Percentiles rank a stretch among this genome's conserved stretches.
These are phyloP conservation scores for Clonostachys rosea DNA, from an alignment of 2,329 filamentous ascomycete genomes.

Conservation along the genomic window DNA sequence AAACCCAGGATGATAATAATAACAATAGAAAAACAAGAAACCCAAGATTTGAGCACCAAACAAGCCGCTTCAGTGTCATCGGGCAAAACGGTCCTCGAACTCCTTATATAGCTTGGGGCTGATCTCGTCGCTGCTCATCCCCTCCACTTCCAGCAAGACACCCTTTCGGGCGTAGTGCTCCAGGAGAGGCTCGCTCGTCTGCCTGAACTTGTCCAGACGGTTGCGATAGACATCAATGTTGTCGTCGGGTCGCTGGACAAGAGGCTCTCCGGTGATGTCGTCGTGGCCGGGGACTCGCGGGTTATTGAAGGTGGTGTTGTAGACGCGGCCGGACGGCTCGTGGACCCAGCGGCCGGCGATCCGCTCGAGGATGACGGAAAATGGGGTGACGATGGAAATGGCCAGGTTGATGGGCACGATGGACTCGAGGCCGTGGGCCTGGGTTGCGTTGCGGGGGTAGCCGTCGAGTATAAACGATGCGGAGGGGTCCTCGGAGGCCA, in stretches of 20 bases:
- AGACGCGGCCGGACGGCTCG: conserved; percentile 83
- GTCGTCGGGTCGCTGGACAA: conserved; percentile 83
- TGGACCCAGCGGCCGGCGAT: conserved; percentile 94
- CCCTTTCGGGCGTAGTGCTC: conserved; percentile 85
- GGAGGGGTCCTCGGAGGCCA: conserved; percentile 61
- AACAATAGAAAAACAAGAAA: too few relatives aligned
- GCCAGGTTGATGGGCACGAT: conserved; percentile 94
- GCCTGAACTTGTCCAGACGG: conserved; percentile 77
- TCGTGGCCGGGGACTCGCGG: conserved; percentile 78
- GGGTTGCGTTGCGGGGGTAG: conserved; percentile 82
- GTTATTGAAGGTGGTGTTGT: conserved; percentile 91
- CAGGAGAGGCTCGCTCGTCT: conserved; percentile 78
- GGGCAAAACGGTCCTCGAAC: conserved; percentile 69
- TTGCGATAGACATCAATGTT: conserved; percentile 80
- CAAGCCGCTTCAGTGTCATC: too few relatives aligned
- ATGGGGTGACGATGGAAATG: conserved; percentile 80
- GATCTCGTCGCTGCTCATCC: conserved; percentile 91
- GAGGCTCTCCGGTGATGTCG: conserved; percentile 82
- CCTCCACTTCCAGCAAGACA: conserved; percentile 81
- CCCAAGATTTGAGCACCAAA: too few relatives aligned
- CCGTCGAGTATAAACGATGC: conserved; percentile 95
- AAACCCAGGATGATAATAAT: too few relatives aligned
- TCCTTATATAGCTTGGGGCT: conserved; percentile 82
- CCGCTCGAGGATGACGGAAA: conserved; percentile 80
- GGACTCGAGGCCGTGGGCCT: conserved; percentile 72